phyloP scores from a whole-genome alignment of 805 yeast species.

The Candida glaebosa region DNA sequence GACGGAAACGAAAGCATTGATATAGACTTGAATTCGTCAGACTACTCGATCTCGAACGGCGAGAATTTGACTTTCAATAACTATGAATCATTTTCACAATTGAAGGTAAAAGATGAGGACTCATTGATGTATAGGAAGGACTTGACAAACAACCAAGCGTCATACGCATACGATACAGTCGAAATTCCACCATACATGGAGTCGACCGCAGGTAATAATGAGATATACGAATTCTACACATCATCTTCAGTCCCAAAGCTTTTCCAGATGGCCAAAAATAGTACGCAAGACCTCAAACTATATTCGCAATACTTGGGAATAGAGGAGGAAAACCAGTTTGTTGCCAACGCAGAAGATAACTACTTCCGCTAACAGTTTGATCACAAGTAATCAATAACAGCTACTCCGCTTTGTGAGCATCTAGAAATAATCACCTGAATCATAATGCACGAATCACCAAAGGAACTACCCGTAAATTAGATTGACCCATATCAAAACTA shows the following conservation, averaged over 20 bases:
- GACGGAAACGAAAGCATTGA: not conserved
- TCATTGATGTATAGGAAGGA: not conserved
- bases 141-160: not conserved
- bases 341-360: slow-evolving; percentile 25
- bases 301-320: slow-evolving; percentile 23
- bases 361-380: slow-evolving; percentile 21
- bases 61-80: not conserved
- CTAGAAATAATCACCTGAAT: too few species aligned
- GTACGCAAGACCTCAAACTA: slow-evolving; percentile 16
- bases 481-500: too few species aligned
- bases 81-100: slow-evolving; percentile 1
- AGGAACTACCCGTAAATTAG: too few species aligned
- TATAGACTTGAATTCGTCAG: not conserved
- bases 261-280: slow-evolving; percentile 6
- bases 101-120: not conserved
- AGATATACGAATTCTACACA: slow-evolving; percentile 14
- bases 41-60: not conserved
- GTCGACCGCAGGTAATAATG: slow-evolving; percentile 10
- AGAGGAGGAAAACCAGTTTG: slow-evolving; percentile 17
- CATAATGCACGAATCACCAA: too few species aligned
- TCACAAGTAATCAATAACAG: too few species aligned
- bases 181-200: not conserved
- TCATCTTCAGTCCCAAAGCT: slow-evolving; percentile 1
- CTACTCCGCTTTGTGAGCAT: too few species aligned
- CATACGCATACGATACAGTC: not conserved